Conservation (phyloP, 2,329 filamentous ascomycete species). For the Chrysosporium queenslandicum region DNA sequence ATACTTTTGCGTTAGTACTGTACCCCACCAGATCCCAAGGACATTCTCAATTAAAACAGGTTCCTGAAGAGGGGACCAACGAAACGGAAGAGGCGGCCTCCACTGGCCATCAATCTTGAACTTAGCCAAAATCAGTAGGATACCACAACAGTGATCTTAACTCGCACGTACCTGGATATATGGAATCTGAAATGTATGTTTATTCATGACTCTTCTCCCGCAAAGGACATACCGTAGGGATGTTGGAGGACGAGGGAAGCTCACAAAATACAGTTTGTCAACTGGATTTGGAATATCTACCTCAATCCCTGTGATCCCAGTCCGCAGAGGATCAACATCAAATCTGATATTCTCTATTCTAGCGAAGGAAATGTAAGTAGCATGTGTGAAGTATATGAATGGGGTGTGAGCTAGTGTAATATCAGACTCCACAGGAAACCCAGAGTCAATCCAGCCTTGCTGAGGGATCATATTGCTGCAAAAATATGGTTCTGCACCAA, state of each 20-base stretch:
- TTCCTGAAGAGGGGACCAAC: conserved; percentile 1
- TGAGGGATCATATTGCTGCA: conserved; percentile 11
- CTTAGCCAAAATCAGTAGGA: conserved; percentile 3
- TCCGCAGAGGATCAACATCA: not conserved
- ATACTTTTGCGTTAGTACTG: too few species aligned
- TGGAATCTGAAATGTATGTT: conserved; percentile 5
- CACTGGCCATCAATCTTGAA: conserved; percentile 2
- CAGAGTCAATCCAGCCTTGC: conserved; percentile 12
- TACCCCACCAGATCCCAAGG: conserved; percentile 14
- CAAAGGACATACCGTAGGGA: conserved; percentile 1
- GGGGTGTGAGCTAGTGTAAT: conserved; percentile 6
- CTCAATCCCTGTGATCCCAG: conserved; percentile 2
- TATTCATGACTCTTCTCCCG: not conserved
- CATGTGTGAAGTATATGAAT: conserved; percentile 13
- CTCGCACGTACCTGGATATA: conserved; percentile 5
- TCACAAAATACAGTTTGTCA: not conserved
- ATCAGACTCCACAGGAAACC: conserved; percentile 7
- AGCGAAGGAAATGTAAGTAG: conserved; percentile 14
- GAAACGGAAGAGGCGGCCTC: conserved; percentile 3
- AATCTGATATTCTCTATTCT: conserved; percentile 13
- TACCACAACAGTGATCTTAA: not conserved
- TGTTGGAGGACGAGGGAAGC: conserved; percentile 6
- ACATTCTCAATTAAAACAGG: conserved; percentile 13
- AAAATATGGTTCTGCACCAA: conserved; percentile 1
- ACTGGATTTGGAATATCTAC: not conserved